phyloP scores from a whole-genome alignment of 2,329 filamentous ascomycete species.

The Apiospora phragmitis region DNA sequence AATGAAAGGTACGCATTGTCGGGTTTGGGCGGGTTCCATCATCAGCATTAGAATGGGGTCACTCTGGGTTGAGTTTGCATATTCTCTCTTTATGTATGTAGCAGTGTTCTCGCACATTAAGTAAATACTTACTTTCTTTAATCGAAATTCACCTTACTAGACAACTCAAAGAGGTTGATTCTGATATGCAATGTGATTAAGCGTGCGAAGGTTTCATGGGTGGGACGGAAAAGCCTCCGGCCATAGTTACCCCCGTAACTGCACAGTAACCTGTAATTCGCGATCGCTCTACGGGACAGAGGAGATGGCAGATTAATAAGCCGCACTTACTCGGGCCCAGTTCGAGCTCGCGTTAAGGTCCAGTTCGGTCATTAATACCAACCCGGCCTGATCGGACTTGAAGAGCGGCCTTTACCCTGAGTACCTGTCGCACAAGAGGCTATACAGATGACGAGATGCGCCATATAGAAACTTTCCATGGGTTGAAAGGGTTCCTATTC shows the following conservation, averaged over 20 bases:
- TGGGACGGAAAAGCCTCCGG: neutral
- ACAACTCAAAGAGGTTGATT: neutral
- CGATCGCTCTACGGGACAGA: neutral
- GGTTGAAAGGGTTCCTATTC: too few species aligned
- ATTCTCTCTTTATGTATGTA: too few species aligned
- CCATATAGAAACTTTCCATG: too few species aligned
- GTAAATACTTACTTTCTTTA: neutral
- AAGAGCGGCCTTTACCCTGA: neutral
- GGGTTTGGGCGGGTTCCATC: neutral
- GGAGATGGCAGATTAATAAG: neutral
- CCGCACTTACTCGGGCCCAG: neutral
- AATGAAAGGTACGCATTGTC: neutral
- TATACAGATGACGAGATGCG: neutral
- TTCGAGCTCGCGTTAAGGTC: too few species aligned
- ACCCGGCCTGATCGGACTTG: too few species aligned
- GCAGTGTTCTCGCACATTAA: neutral
- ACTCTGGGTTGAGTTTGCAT: neutral
- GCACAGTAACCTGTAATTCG: neutral
- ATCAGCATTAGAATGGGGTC: neutral
- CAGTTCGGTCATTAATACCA: too few species aligned
- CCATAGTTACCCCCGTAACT: neutral
- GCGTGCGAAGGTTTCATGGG: neutral
- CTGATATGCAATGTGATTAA: neutral
- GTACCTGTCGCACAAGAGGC: neutral
- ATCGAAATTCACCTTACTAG: neutral